Base-by-base conservation (phyloP, 345 rosid species). In the Clarkia xantiana region DNA sequence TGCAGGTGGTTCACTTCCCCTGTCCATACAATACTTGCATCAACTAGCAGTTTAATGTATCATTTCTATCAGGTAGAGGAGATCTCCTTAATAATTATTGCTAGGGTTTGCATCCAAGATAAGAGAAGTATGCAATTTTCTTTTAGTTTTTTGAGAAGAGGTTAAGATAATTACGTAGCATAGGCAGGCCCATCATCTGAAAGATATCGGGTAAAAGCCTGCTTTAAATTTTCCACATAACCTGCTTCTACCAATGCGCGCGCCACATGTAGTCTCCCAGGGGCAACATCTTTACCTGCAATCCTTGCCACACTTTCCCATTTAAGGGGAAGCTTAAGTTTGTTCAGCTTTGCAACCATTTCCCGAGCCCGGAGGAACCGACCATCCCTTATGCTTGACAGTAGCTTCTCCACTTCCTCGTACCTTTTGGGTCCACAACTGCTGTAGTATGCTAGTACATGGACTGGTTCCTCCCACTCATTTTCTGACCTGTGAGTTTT, bases 241-340 rank as follows among this genome's bases (percentile, higher is more conserved):
- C 96, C 98, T 23, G 78, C 98, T 74, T 86, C 96, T 53, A 84
- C 86, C 80, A 91, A 72, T 2, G 96, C 98, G 49, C 96, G 81
- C 22, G 98, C 98, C 38, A 86, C 84, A 22, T 91, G 96, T 68
- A 91, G 39, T 71, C 95, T 81, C 18, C 98, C 96, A 0, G 95
- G 96, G 55, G 98, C 98, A 52, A 81, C 85, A 67, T 84, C 95
- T 36, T 75, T 75, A 47, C 98, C 98, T 13, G 98, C 90, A 65
- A 91, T 84, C 64, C 55, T 73, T 14, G 75, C 71, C 58, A 86
- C 94, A 61, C 77, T 71, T 66, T 91, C 98, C 96, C 94, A 86
- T 62, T 78, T 78, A 10, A 91, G 56, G 41, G 96, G 96, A 36
- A 91, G 60, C 60, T 86, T 84, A 20, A 91, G 90, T 42, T 78